phyloP scores from a whole-genome alignment of 1,139 yeast species.

The Ogataea hybrid region DNA sequence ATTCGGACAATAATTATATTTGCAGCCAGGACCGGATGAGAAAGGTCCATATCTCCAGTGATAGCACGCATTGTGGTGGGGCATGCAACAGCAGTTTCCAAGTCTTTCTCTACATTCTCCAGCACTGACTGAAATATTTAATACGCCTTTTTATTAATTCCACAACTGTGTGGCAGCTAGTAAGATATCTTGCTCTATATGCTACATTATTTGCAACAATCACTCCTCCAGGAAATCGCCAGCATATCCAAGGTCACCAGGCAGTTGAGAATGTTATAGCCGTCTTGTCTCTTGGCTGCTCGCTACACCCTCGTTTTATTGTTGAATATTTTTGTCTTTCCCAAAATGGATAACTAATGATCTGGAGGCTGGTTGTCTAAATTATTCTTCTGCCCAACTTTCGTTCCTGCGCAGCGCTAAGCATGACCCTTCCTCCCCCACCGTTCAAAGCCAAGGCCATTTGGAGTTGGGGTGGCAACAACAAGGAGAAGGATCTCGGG shows the following conservation, averaged over 20 bases:
- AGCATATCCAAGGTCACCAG: too few species aligned
- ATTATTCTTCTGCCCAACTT: neutral
- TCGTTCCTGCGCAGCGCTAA: neutral
- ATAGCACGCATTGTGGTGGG: too few species aligned
- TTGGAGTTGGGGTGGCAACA: slow-evolving; percentile 33
- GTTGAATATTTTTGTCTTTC: slow-evolving; percentile 9
- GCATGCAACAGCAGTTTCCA: too few species aligned
- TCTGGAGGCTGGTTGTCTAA: slow-evolving; percentile 10
- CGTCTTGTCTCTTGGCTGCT: too few species aligned
- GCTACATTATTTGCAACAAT: too few species aligned
- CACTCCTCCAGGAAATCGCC: too few species aligned
- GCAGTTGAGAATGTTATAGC: too few species aligned
- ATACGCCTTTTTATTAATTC: too few species aligned
- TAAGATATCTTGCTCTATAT: too few species aligned
- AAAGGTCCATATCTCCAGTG: neutral
- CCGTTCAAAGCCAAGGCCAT: slow-evolving; percentile 31
- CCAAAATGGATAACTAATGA: slow-evolving; percentile 10
- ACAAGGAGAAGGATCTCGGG: slow-evolving; percentile 78
- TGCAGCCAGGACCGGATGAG: neutral
- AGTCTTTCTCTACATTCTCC: too few species aligned
- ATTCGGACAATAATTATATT: neutral
- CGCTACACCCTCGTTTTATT: neutral
- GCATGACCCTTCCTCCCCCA: slow-evolving; percentile 12
- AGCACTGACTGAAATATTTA: too few species aligned
- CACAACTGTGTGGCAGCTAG: too few species aligned